Conservation (phyloP, 1,284 basidiomycete species). For the Fereydounia khargensis region DNA sequence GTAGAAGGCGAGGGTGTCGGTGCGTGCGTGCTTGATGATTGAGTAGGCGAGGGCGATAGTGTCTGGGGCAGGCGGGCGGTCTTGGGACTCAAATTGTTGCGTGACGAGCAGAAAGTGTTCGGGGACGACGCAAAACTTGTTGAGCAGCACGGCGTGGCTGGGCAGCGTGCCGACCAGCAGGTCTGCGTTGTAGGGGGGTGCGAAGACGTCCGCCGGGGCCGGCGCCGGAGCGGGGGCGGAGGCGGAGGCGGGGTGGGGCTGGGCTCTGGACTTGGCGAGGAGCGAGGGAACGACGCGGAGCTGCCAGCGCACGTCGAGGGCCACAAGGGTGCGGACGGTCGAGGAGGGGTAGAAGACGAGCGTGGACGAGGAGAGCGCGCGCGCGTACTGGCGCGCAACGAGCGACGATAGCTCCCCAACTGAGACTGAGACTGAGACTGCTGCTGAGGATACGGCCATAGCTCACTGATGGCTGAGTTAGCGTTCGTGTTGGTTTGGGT, state of each 20-base stretch:
- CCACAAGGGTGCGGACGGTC: too few relatives aligned
- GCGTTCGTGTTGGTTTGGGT: too few relatives aligned
- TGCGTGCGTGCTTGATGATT: conserved; percentile 28
- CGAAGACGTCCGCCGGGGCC: conserved; percentile 48
- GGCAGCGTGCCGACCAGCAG: conserved; percentile 39
- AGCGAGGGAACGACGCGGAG: conserved; percentile 49
- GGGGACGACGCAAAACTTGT: conserved; percentile 54
- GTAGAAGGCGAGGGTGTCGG: conserved; percentile 48
- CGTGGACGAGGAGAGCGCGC: too few relatives aligned
- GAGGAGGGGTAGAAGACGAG: too few relatives aligned
- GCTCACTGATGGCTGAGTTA: too few relatives aligned
- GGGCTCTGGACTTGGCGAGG: conserved; percentile 39
- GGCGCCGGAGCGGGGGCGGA: conserved; percentile 56
- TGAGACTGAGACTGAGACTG: too few relatives aligned
- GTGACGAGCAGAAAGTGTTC: conserved; percentile 54
- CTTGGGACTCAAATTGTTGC: conserved; percentile 41
- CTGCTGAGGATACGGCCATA: too few relatives aligned
- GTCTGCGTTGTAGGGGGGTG: conserved; percentile 54
- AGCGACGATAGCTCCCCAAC: too few relatives aligned
- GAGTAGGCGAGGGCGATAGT: conserved; percentile 42
- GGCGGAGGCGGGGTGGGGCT: conserved; percentile 30
- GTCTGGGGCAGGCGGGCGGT: conserved; percentile 43
- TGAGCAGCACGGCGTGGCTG: conserved; percentile 46
- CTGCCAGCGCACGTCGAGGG: too few relatives aligned
- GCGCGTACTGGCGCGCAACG: too few relatives aligned